These are phyloP conservation scores for Skeletonema marinoi DNA, from an alignment of 108 stramenopile genomes.

Conservation along the genomic window DNA sequence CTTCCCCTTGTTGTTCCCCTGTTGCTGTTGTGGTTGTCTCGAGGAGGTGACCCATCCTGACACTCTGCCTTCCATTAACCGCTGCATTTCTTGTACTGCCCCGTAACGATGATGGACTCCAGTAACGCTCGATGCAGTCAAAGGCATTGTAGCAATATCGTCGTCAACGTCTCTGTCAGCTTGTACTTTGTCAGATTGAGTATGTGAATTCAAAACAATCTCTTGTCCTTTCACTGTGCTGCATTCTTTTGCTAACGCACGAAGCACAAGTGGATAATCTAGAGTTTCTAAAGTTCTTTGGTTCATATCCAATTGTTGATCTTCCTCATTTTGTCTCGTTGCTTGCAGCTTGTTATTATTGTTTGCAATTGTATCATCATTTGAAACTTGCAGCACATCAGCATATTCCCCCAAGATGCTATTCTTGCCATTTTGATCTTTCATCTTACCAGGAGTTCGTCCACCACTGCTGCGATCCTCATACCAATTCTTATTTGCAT, in stretches of 20 bases:
- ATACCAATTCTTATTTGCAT: slow-evolving; percentile 24
- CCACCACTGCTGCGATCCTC: slow-evolving; percentile 4
- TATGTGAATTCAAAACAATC: slow-evolving; percentile 28
- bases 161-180: neutral
- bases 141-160: slow-evolving; percentile 34
- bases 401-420: slow-evolving; percentile 6
- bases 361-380: slow-evolving; percentile 2
- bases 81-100: slow-evolving; percentile 77
- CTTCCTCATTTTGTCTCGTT: slow-evolving; percentile 17
- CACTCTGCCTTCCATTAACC: slow-evolving; percentile 39
- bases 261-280: slow-evolving; percentile 68
- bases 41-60: slow-evolving; percentile 15
- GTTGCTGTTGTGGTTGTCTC: slow-evolving; percentile 32
- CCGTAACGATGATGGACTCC: slow-evolving; percentile 65
- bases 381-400: neutral
- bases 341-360: slow-evolving; percentile 4
- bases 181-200: neutral
- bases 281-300: slow-evolving; percentile 72
- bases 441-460: neutral
- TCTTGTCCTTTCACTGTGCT: slow-evolving; percentile 51
- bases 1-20: slow-evolving; percentile 48
- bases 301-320: slow-evolving; percentile 58
- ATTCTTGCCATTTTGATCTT: neutral
- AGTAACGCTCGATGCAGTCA: slow-evolving; percentile 47
- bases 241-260: slow-evolving; percentile 61